Evolutionary conservation across 2,329 filamentous ascomycete species (phyloP), one percentile per base, ranked within the genome.

Genomic region (Alternaria novae-zelandiae): DNA sequence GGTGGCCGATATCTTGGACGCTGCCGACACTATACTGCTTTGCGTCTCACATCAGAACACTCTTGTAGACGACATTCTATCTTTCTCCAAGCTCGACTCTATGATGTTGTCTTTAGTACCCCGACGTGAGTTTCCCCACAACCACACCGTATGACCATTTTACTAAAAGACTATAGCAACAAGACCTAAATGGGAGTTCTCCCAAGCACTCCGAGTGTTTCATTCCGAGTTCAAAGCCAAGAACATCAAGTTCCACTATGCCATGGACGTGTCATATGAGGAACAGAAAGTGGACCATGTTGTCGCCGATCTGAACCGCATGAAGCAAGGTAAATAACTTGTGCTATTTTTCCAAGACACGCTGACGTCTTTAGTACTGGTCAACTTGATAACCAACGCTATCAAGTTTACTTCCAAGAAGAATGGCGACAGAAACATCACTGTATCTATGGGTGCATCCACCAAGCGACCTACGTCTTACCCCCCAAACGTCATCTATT

Each of bases 31-130:
- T 0, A 83, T 84, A 17, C 66, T 81, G 8, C 73, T 83, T 2
- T 84, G 82, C 60, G 79, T 83, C 3, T 75, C 74, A 12, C 82
- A 84, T 62, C 82, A 83, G 58, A 82, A 81, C 58, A 80, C 78
- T 67, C 56, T 85, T 15, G 82, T 84, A 2, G 82, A 84, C 58
- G 83, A 85, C 63, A 82, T 84, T 15, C 69, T 84, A 2, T 83
- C 82, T 2, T 78, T 83, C 55, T 83, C 81, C 2, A 84, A 84
- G 62, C 75, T 84, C 7, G 82, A 84, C 61, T 82, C 82, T 53
- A 83, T 75, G 82, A 84, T 76, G 80, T 77, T 71, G 49, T 83
- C 63, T 58, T 71, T 79, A 41, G 76, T 78, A 6, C 77, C 77
- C 8, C 70, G 74, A 23, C 66, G 74, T 73, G 61, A 54, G 69